Base-by-base conservation (phyloP, 164 flowering plant species). In the Magnolia officinalis region DNA sequence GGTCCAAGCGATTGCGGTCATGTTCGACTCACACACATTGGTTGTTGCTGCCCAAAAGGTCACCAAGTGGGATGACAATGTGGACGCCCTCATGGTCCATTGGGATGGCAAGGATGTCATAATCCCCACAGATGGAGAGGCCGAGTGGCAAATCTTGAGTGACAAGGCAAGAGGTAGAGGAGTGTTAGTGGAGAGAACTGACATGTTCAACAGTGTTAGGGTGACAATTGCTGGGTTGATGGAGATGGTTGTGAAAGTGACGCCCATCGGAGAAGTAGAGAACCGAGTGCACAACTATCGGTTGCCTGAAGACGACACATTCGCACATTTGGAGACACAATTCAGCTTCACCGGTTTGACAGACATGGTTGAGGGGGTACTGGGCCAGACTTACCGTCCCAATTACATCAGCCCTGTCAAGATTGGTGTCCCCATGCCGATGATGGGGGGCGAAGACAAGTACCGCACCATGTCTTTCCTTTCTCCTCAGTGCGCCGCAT, bases 401-500 rank as follows among this genome's bases (percentile, higher is more conserved):
- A 82, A 75, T 19, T 92, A 88, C 59, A 88, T 87, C 37, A 86
- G 88, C 67, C 89, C 90, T 0, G 95, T 85, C 29, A 91, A 90
- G 87, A 73, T 70, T 16, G 95, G 91, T 6, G 90, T 90, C 8
- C 84, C 90, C 6, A 90, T 89, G 95, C 95, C 97, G 0, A 81
- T 90, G 86, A 84, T 89, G 92, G 92, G 93, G 2, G 97, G 93
- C 0, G 97, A 92, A 74, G 93, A 90, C 83, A 88, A 82, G 82
- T 89, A 90, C 76, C 74, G 75, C 8, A 88, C 93, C 9, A 84
- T 88, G 2, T 87, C 90, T 1, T 77, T 90, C 20, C 82, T 76
- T 72, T 90, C 92, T 21, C 66, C 93, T 66, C 24, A 78, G 65
- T 92, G 97, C 84, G 80, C 63, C 4, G 76, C 71, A 21, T 90